Conservation (phyloP, 306 rosid species). For the Trifolium subterraneum region DNA sequence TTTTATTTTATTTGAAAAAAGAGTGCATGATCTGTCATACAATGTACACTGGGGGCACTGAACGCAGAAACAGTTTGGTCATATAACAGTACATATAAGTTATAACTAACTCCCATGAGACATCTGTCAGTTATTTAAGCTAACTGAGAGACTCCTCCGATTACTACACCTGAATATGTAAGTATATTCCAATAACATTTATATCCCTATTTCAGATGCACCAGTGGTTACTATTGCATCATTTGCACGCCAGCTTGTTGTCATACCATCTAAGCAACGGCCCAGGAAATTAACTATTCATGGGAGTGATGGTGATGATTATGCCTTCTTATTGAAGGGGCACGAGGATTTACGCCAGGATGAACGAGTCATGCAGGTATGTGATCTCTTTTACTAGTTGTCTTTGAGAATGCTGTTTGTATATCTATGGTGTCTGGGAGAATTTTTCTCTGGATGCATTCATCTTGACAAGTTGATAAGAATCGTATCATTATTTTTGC, state of each 20-base stretch:
- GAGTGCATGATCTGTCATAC: not conserved
- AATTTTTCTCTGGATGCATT: conserved; percentile 15
- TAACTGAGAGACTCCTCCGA: not conserved
- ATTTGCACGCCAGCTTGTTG: conserved; percentile 90
- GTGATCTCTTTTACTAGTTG: conserved; percentile 1
- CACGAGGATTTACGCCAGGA: conserved; percentile 99
- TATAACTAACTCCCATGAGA: not conserved
- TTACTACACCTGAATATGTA: conserved; percentile 1
- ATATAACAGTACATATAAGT: not conserved
- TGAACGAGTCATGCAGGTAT: conserved; percentile 99
- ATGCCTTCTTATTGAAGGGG: conserved; percentile 97
- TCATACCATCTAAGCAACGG: conserved; percentile 95
- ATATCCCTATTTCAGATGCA: conserved; percentile 58
- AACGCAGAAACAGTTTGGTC: conserved; percentile 1
- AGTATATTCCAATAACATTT: conserved; percentile 12
- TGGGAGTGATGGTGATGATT: conserved; percentile 94
- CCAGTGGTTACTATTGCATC: conserved; percentile 90
- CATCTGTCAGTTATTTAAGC: not conserved
- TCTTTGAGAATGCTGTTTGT: conserved; percentile 29
- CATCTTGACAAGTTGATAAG: conserved; percentile 28
- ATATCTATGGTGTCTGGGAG: conserved; percentile 13
- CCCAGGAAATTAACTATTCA: conserved; percentile 93
- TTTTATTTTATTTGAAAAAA: not conserved
- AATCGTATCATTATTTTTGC: conserved; percentile 36
- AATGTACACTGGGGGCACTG: not conserved